These are phyloP conservation scores for Astrocystis sublimbata DNA, from an alignment of 495 filamentous ascomycete species.

Conservation along the genomic window DNA sequence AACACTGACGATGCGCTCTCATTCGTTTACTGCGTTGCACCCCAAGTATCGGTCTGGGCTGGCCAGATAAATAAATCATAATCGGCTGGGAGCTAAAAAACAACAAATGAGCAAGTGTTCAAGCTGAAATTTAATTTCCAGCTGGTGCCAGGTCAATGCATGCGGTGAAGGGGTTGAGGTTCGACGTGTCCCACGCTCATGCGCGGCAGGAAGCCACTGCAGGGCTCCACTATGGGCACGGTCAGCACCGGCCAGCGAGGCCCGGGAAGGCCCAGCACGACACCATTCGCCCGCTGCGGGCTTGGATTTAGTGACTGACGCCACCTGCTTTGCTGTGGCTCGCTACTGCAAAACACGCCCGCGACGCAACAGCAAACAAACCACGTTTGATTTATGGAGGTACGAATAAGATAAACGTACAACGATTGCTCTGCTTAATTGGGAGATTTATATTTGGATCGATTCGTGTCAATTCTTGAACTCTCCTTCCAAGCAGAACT, in stretches of 20 bases:
- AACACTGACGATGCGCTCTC: not conserved
- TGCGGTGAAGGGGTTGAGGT: not conserved
- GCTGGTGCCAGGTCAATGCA: not conserved
- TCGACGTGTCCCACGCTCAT: constrained; percentile 16
- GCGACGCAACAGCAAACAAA: not conserved
- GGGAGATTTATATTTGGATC: no score
- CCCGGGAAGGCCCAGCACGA: no score
- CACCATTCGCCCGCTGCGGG: constrained; percentile 1
- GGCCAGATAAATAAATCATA: no score
- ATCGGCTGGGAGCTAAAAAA: not conserved
- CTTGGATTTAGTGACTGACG: constrained; percentile 3
- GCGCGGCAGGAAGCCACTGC: not conserved
- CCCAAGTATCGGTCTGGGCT: no score
- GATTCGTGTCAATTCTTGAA: no score
- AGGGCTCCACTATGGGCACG: constrained; percentile 8
- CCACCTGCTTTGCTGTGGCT: not conserved
- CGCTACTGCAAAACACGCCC: not conserved
- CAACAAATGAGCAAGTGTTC: not conserved
- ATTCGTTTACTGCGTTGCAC: not conserved
- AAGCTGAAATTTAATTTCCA: constrained; percentile 2
- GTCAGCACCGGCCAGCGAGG: not conserved
- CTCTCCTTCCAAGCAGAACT: no score
- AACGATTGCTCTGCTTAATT: no score
- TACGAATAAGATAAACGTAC: not conserved
- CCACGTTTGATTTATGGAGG: no score